Base-by-base conservation (phyloP, 345 rosid species). In the Bruguiera parviflora region DNA sequence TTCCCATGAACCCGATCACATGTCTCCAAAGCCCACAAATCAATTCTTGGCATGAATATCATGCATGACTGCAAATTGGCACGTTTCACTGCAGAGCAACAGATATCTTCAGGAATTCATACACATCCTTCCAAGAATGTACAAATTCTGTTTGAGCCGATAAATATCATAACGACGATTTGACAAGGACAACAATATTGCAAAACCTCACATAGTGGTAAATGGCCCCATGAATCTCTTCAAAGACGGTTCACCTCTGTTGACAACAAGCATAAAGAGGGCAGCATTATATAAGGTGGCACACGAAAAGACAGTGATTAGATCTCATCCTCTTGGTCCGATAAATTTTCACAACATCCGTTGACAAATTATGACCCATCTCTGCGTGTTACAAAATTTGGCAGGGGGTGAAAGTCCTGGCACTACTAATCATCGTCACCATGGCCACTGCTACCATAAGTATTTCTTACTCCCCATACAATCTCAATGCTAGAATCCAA, bases 41-140 rank as follows among this genome's bases (percentile, higher is more conserved):
- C 99, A 76, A 95, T 83, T 82, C 96, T 82, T 51, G 99, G 97
- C 96, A 92, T 85, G 81, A 87, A 95, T 39, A 95, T 72, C 58
- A 88, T 71, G 71, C 87, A 83, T 69, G 89, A 83, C 52, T 85
- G 81, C 66, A 67, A 72, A 71, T 87, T 85, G 73, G 91, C 85
- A 83, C 96, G 90, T 87, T 87, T 95, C 85, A 81, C 99, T 95
- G 87, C 80, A 79, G 63, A 58, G 71, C 71, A 74, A 79, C 49
- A 75, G 37, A 80, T 68, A 69, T 64, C 53, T 20, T 66, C 64
- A 55, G 78, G 67, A 47, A 53, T 37, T 53, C 35, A 37, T 52
- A 10, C 32, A 24, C 35, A 25, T 25, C n/a, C 43, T 24, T 10
- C 15, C 5, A 58, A 21, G 19, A 51, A 20, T 20, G 28, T 29